These are phyloP conservation scores for Phialophora verrucosa DNA, from an alignment of 2,329 filamentous ascomycete genomes.

Conservation along the genomic window DNA sequence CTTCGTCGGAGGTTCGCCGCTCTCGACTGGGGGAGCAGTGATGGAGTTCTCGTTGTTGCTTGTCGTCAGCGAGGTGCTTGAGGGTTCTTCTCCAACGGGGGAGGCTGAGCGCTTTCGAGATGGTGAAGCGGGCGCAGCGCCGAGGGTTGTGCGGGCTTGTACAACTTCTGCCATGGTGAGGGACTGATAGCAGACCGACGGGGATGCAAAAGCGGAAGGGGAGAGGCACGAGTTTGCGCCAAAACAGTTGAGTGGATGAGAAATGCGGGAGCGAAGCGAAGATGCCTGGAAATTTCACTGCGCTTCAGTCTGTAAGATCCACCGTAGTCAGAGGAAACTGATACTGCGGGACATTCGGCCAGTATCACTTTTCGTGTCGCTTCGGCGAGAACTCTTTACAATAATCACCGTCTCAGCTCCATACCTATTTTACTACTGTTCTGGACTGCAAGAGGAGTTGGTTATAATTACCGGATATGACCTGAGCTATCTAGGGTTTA, in stretches of 20 bases:
- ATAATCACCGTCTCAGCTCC: background rate
- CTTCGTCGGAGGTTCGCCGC: slow-evolving; percentile 47
- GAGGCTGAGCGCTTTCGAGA: slow-evolving; percentile 40
- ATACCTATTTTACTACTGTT: background rate
- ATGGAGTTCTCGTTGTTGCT: slow-evolving; percentile 28
- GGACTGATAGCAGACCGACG: background rate
- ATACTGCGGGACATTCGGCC: slow-evolving; percentile 11
- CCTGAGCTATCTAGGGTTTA: background rate
- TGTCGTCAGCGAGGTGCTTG: slow-evolving; percentile 34
- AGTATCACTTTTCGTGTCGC: background rate
- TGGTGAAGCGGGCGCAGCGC: slow-evolving; percentile 25
- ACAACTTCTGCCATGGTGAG: slow-evolving; percentile 36
- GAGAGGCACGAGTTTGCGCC: background rate
- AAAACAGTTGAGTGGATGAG: slow-evolving; percentile 5
- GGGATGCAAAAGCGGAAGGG: background rate
- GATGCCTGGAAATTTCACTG: slow-evolving; percentile 12
- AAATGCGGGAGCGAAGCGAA: slow-evolving; percentile 19
- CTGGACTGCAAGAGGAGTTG: background rate
- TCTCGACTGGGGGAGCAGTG: slow-evolving; percentile 11
- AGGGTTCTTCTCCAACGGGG: slow-evolving; percentile 17
- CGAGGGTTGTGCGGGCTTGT: slow-evolving; percentile 30
- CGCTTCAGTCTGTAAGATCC: background rate
- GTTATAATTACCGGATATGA: background rate
- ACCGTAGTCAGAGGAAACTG: slow-evolving; percentile 1
- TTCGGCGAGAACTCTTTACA: background rate